These are phyloP conservation scores for Ogataea angusta DNA, from an alignment of 805 yeast genomes.

Conservation along the genomic window DNA sequence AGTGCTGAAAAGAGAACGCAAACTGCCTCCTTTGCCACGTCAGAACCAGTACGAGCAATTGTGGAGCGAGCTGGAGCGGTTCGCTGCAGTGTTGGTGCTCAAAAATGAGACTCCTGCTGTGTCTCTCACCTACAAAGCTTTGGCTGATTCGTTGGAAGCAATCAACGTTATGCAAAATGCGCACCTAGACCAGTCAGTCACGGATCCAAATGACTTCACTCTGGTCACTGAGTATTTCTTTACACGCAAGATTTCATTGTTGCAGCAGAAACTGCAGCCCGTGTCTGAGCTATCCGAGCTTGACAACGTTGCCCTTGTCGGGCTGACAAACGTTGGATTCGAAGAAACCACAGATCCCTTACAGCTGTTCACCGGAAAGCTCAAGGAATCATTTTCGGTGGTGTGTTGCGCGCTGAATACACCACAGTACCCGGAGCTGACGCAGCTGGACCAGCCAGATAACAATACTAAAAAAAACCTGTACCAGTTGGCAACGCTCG, in stretches of 20 bases:
- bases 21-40: not conserved
- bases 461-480: slow-evolving; percentile 18
- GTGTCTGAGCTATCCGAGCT: not conserved
- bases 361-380: slow-evolving; percentile 5
- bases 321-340: slow-evolving; percentile 19
- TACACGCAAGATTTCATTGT: slow-evolving; percentile 7
- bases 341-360: slow-evolving; percentile 7
- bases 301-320: slow-evolving; percentile 10
- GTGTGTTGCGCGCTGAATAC: slow-evolving; percentile 23
- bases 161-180: slow-evolving; percentile 17
- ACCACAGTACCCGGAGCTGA: slow-evolving; percentile 24
- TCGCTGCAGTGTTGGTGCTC: slow-evolving; percentile 22
- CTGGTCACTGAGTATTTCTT: slow-evolving; percentile 23
- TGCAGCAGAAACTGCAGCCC: slow-evolving; percentile 4
- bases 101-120: slow-evolving; percentile 9
- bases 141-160: slow-evolving; percentile 20
- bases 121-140: slow-evolving; percentile 15
- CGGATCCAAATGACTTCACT: slow-evolving; percentile 23
- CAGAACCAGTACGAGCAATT: not conserved
- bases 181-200: not conserved
- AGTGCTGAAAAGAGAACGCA: not conserved
- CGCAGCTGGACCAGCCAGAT: slow-evolving; percentile 8
- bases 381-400: slow-evolving; percentile 12
- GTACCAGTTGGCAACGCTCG: slow-evolving; percentile 23
- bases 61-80: slow-evolving; percentile 14